phyloP scores from a whole-genome alignment of 352 stramenopile genomes.

The Globisporangium paroecandrum region DNA sequence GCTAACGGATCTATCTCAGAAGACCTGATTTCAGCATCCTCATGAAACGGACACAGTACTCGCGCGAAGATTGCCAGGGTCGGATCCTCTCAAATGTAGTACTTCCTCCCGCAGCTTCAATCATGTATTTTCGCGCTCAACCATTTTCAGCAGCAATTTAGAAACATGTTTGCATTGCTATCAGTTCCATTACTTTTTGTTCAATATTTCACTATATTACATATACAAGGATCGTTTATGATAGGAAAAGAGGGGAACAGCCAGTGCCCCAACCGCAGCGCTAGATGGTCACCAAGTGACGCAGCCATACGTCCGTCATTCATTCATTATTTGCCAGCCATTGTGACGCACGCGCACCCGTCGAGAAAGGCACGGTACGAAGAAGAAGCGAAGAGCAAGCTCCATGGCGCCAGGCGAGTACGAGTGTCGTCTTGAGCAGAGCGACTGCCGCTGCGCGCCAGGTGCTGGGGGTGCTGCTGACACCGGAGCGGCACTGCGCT shows the following conservation, averaged over 20 bases:
- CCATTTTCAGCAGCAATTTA: not conserved
- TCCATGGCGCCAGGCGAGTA: slow-evolving; percentile 32
- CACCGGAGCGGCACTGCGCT: slow-evolving; percentile 10
- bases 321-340: not conserved
- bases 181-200: not conserved
- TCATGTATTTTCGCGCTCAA: not conserved
- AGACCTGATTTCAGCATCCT: not conserved
- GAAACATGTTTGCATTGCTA: not conserved
- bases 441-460: slow-evolving; percentile 10
- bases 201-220: not conserved
- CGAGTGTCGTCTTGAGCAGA: slow-evolving; percentile 21
- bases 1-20: not conserved
- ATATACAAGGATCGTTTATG: not conserved
- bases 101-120: not conserved
- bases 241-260: not conserved
- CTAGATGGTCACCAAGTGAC: not conserved
- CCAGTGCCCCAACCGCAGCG: not conserved
- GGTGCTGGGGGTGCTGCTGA: too few species aligned
- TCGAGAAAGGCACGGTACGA: not conserved
- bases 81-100: not conserved
- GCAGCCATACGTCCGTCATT: not conserved
- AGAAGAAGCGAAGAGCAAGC: not conserved
- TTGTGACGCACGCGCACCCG: not conserved
- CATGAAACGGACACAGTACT: not conserved
- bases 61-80: not conserved